Percentiles rank a stretch among this genome's conserved stretches.
Evolutionary conservation across 148 eudicot species (phyloP).

Genomic region (Vaccinium macrocarpon): DNA sequence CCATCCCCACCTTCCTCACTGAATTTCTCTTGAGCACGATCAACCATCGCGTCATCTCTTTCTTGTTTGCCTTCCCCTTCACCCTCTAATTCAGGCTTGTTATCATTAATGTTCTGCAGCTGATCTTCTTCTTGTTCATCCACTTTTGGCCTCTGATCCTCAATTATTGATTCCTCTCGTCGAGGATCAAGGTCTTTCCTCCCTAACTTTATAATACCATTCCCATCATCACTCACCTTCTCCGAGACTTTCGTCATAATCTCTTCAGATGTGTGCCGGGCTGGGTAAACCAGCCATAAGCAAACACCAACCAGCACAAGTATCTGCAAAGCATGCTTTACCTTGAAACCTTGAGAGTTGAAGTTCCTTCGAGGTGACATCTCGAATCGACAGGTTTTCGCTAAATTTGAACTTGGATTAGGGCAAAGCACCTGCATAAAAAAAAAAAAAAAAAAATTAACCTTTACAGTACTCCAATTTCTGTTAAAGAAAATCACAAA

Average conservation of each 20-base stretch:
- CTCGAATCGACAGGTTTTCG: constrained; percentile 43
- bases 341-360: constrained; percentile 73
- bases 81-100: constrained; percentile 20
- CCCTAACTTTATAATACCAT: constrained; percentile 46
- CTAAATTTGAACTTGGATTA: background rate
- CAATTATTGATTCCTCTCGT: constrained; percentile 15
- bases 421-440: background rate
- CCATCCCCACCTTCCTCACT: constrained; percentile 21
- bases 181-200: constrained; percentile 60
- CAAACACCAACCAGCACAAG: constrained; percentile 57
- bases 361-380: constrained; percentile 66
- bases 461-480: background rate
- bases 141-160: constrained; percentile 32
- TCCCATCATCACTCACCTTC: constrained; percentile 22
- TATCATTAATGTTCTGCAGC: constrained; percentile 24
- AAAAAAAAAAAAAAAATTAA: too few relatives aligned
- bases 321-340: constrained; percentile 77
- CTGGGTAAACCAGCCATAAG: constrained; percentile 74
- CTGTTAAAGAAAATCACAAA: background rate
- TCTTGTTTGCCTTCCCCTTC: constrained; percentile 13
- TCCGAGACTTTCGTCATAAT: constrained; percentile 26
- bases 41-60: background rate
- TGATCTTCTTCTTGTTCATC: constrained; percentile 26
- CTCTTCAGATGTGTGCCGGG: constrained; percentile 44
- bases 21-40: constrained; percentile 18